Evolutionary conservation across 2,329 filamentous ascomycete species (phyloP).

Genomic region (Colletotrichum lentis): DNA sequence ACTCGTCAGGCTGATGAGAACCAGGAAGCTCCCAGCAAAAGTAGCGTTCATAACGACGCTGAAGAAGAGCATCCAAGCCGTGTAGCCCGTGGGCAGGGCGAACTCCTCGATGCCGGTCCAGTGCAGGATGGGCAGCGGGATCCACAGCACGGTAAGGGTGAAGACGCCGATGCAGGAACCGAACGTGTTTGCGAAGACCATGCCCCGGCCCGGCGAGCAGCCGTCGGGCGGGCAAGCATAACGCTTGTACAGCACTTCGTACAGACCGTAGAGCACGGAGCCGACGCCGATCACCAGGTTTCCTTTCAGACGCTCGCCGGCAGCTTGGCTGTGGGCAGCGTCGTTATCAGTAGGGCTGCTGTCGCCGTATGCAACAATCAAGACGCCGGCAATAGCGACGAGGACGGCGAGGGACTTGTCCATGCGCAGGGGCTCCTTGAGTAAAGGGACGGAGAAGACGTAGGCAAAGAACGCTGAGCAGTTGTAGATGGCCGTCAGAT

Average conservation of each 20-base stretch:
- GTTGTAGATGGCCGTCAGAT: slow-evolving; percentile 98
- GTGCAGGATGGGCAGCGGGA: slow-evolving; percentile 87
- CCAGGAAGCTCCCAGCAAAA: slow-evolving; percentile 92
- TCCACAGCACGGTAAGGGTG: slow-evolving; percentile 87
- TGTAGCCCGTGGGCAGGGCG: slow-evolving; percentile 78
- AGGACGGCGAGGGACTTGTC: slow-evolving; percentile 88
- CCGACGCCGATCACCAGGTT: slow-evolving; percentile 93
- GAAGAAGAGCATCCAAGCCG: slow-evolving; percentile 80
- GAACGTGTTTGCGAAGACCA: slow-evolving; percentile 94
- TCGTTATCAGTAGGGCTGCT: slow-evolving; percentile 58
- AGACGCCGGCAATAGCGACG: slow-evolving; percentile 86
- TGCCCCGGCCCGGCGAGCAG: slow-evolving; percentile 82
- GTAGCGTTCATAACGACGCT: slow-evolving; percentile 87
- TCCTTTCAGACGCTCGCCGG: slow-evolving; percentile 76
- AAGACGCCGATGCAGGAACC: slow-evolving; percentile 87
- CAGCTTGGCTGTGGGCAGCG: slow-evolving; percentile 54
- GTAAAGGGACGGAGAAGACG: slow-evolving; percentile 89
- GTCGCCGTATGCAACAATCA: slow-evolving; percentile 96
- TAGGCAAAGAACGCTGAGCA: slow-evolving; percentile 99
- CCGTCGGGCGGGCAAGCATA: slow-evolving; percentile 93
- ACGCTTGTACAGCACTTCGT: slow-evolving; percentile 96
- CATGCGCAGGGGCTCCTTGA: slow-evolving; percentile 82
- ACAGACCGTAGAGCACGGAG: slow-evolving; percentile 92
- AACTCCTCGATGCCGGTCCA: slow-evolving; percentile 81
- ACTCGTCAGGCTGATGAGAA: slow-evolving; percentile 90